Evolutionary conservation across 805 yeast species (phyloP), one percentile per base, ranked within the genome.

Genomic region (Ogataea dorogensis): DNA sequence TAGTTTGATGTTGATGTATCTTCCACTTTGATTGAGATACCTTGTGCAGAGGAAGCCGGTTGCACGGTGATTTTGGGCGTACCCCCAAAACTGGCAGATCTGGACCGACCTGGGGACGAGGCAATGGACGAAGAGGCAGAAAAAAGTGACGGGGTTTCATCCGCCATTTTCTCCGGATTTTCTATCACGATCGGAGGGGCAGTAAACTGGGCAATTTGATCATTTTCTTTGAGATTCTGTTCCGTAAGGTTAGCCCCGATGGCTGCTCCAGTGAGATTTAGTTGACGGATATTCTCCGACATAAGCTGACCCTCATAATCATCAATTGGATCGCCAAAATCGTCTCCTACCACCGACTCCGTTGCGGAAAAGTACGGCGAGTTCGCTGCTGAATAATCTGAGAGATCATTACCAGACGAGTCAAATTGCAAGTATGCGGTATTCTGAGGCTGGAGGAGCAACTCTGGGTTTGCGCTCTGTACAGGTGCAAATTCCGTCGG

Each of bases 71-170:
- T 55, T 17, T 45, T 42, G 1, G 58, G 55, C 23, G 40, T 20
- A 7, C 31, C 28, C 6, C 28, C 24, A 5, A 46, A 46, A 22
- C 63, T 56, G 15, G 53, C 53, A 0, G 63, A 50, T 32, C 68
- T 46, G 3, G 65, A 50, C 26, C 65, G 54, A 7, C 33, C 36
- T 2, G 68, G 68, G 0, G 73, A 57, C 27, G 68, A 62, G 30
- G 47, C 43, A 24, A 54, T 50, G 5, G 70, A 58, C 1, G 65
- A 53, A 1, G 81, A 71, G 40, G 72, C 68, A 31, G 76, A 68
- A 53, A 78, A 77, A 11, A 78, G 55, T 0, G 82, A 76, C 0
- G 81, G 81, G 0, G 81, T 76, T 25, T 58, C 62, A 4, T 69
- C 70, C 0, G 67, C 67, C 5, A 61, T 54, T 6, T 51, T 59